These are phyloP conservation scores for Debaryomyces hansenii DNA, from an alignment of 805 yeast genomes.

Conservation along the genomic window DNA sequence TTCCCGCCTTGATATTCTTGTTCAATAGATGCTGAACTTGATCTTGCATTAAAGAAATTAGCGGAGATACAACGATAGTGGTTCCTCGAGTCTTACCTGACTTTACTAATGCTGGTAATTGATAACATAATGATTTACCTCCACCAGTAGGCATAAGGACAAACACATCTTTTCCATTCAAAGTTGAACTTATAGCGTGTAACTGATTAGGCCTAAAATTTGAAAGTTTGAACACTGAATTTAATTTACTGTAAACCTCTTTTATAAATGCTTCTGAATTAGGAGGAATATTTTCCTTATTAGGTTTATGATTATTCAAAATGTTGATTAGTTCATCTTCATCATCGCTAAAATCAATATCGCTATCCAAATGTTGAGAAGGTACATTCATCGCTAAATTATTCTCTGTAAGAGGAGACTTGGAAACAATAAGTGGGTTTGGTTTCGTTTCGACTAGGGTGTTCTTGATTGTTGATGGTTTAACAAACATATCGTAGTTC, in stretches of 20 bases:
- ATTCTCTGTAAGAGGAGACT: constrained; percentile 1
- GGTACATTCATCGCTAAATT: constrained; percentile 2
- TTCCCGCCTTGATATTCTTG: constrained; percentile 75
- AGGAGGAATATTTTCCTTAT: constrained; percentile 20
- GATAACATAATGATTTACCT: constrained; percentile 94
- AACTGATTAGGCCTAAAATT: constrained; percentile 80
- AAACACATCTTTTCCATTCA: constrained; percentile 81
- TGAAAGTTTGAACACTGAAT: constrained; percentile 58
- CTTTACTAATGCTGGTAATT: constrained; percentile 82
- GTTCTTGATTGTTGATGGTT: neutral
- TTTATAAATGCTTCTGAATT: constrained; percentile 58
- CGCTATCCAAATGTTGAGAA: constrained; percentile 11
- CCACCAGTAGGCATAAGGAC: constrained; percentile 99
- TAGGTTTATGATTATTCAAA: constrained; percentile 16
- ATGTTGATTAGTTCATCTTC: constrained; percentile 28
- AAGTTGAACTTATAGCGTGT: constrained; percentile 79
- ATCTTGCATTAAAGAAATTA: constrained; percentile 96
- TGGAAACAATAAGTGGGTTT: neutral
- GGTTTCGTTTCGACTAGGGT: neutral
- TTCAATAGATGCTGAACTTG: constrained; percentile 80
- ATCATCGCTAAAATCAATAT: constrained; percentile 31
- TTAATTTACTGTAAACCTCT: constrained; percentile 63
- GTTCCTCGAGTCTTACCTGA: constrained; percentile 79
- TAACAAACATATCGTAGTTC: neutral
- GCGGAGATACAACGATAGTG: constrained; percentile 89